Base-by-base conservation (phyloP, 345 rosid genomes). In the Eucalyptus tenuipes region DNA sequence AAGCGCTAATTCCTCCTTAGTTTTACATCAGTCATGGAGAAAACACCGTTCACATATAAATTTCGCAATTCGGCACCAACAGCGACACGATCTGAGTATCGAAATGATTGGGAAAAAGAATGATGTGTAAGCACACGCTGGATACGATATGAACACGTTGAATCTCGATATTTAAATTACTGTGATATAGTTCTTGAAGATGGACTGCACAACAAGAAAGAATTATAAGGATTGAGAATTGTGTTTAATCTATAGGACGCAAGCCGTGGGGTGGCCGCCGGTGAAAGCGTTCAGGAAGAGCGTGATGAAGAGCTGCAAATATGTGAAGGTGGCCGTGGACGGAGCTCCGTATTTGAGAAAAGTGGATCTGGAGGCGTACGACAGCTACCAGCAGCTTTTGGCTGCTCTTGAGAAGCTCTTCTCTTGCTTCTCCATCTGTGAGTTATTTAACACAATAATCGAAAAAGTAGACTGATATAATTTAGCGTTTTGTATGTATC, bases 241-340 rank as follows among this genome's bases (percentile, higher is more conserved):
- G 55, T 90, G 80, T 27, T 57, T 31, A 15, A 44, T 89, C 13
- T 40, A n/a, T 55, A 95, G 96, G 91, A 86, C 80, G 82, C 93
- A 93, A 89, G 92, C 94, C 86, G 95, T 94, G 71, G 98, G 98
- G 81, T 96, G 98, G 98, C 98, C 98, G 61, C 98, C 98, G 90
- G 94, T 96, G 91, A 89, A 90, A 86, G 88, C 87, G 5, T 88
- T 22, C 22, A 42, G 93, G 88, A 93, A 88, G 82, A 92, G 88
- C 49, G 91, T 81, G 17, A 88, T 88, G 86, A 90, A 82, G 90
- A 93, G 88, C 87, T 86, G 93, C 84, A 95, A 94, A 42, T 94
- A 90, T 87, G 97, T 96, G 64, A 96, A 96, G 92, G 96, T 96
- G 89, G 95, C 95, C 4, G 94, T 94, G 55, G 97, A 96, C 40